phyloP scores from a whole-genome alignment of 169 alveolate species.

The Plasmodium gonderi region DNA sequence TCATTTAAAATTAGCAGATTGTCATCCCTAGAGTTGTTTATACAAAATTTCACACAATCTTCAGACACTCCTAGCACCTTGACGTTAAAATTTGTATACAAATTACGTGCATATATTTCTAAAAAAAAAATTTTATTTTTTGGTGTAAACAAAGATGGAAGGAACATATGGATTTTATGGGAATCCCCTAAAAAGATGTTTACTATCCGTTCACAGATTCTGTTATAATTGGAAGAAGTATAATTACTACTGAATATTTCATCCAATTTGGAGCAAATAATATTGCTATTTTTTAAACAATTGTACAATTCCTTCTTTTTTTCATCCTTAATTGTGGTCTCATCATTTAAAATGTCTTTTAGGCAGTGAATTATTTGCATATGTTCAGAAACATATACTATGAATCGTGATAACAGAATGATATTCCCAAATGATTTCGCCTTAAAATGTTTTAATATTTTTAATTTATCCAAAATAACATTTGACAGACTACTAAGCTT shows the following conservation, averaged over 20 bases:
- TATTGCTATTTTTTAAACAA: not conserved
- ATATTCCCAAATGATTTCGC: conserved; percentile 42
- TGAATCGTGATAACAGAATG: not conserved
- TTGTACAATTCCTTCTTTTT: not conserved
- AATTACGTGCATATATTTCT: conserved; percentile 24
- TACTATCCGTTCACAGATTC: conserved; percentile 3
- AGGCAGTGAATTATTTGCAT: not conserved
- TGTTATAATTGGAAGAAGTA: not conserved
- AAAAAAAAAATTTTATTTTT: not conserved
- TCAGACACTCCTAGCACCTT: not conserved
- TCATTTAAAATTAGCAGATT: conserved; percentile 25
- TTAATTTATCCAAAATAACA: conserved; percentile 9
- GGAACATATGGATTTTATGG: conserved; percentile 4
- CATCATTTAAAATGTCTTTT: not conserved
- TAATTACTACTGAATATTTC: not conserved
- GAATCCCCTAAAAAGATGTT: conserved; percentile 16
- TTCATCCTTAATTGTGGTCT: not conserved
- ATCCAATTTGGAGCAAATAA: not conserved
- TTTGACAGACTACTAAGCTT: not conserved
- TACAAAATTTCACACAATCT: conserved; percentile 12
- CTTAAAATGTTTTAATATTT: conserved; percentile 20
- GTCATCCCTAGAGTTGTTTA: conserved; percentile 5
- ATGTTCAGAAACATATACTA: conserved; percentile 7
- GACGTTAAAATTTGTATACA: conserved; percentile 43
- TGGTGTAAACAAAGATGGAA: conserved; percentile 28